Conservation (phyloP, 2,329 filamentous ascomycete genomes). For the Penicillium crustosum region DNA sequence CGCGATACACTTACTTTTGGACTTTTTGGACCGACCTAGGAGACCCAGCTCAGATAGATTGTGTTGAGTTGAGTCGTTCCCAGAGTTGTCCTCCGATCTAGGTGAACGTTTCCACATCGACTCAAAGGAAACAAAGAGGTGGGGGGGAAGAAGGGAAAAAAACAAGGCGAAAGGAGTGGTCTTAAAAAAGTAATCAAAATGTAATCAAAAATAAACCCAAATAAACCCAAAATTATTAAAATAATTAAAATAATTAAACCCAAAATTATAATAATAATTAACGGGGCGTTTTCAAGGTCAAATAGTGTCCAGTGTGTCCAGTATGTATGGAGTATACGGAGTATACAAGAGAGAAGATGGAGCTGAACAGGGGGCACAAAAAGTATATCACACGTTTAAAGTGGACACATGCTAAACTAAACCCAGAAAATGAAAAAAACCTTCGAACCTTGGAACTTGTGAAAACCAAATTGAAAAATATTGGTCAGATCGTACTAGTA, state of each 20-base stretch:
- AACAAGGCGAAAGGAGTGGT: constrained; percentile 10
- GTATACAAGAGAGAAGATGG: background rate
- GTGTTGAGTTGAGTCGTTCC: constrained; percentile 36
- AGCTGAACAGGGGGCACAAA: constrained; percentile 2
- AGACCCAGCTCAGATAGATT: constrained; percentile 36
- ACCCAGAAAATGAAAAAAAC: background rate
- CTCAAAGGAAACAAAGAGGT: constrained; percentile 17
- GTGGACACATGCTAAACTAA: background rate
- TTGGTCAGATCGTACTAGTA: constrained; percentile 3
- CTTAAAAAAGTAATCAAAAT: background rate
- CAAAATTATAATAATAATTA: background rate
- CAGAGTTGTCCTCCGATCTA: constrained; percentile 42
- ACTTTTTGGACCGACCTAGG: constrained; percentile 40
- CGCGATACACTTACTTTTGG: constrained; percentile 19
- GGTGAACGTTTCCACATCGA: constrained; percentile 45
- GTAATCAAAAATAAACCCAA: background rate
- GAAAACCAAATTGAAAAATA: no score
- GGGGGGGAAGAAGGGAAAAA: constrained; percentile 10
- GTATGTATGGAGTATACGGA: background rate
- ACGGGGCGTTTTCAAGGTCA: background rate
- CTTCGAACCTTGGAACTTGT: background rate
- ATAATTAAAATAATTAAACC: background rate
- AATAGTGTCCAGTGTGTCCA: no score
- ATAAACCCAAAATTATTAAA: background rate
- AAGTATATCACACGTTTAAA: background rate